These are phyloP conservation scores for Perilla frutescens DNA, from an alignment of 257 asterid species.

Conservation along the genomic window DNA sequence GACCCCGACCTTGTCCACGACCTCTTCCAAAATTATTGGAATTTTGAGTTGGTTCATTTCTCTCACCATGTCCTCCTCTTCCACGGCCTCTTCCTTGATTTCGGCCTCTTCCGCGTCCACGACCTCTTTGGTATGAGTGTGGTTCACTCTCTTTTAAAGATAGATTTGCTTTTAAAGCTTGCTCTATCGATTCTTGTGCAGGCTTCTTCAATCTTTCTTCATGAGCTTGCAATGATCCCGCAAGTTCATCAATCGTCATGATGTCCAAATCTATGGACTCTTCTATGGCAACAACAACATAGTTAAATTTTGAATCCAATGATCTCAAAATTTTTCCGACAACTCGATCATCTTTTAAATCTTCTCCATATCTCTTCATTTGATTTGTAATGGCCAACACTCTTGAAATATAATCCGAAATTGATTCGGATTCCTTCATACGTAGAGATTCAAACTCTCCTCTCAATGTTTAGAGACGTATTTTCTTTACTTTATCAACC, in stretches of 20 bases:
- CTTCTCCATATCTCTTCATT: slow-evolving; percentile 23
- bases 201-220: slow-evolving; percentile 15
- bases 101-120: neutral
- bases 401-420: neutral
- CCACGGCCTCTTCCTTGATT: neutral
- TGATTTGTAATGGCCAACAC: neutral
- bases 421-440: neutral
- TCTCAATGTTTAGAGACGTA: neutral
- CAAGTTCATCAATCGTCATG: slow-evolving; percentile 12
- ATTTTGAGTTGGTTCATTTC: neutral
- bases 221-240: slow-evolving; percentile 23
- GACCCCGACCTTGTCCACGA: neutral
- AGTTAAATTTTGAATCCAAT: slow-evolving; percentile 5
- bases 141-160: neutral
- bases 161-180: slow-evolving; percentile 3
- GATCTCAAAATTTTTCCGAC: slow-evolving; percentile 2
- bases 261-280: slow-evolving; percentile 14
- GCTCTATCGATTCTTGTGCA: neutral
- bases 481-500: neutral
- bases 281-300: neutral
- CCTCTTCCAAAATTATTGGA: neutral
- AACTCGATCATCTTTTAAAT: neutral
- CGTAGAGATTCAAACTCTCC: neutral
- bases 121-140: neutral
- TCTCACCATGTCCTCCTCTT: neutral